Conservation (phyloP, 129 eudicot genomes). For the Helianthus tuberosus region DNA sequence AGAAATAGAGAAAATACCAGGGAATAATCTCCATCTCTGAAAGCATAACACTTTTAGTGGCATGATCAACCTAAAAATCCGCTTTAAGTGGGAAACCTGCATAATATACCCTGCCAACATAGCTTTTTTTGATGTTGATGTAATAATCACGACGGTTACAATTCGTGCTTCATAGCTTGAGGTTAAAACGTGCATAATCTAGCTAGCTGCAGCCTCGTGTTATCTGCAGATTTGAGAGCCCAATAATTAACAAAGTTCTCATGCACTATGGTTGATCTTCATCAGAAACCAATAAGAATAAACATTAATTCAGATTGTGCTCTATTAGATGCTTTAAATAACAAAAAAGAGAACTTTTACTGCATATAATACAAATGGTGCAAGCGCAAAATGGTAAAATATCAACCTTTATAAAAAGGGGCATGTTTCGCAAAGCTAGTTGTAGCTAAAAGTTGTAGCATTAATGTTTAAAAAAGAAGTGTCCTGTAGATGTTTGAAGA, state of each 20-base stretch:
- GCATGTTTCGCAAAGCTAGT: too few relatives aligned
- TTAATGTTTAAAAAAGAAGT: too few relatives aligned
- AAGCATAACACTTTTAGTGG: too few relatives aligned
- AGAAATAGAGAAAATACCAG: too few relatives aligned
- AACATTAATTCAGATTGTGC: not conserved
- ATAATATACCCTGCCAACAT: slow-evolving; percentile 94
- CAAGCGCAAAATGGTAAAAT: too few relatives aligned
- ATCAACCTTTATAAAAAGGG: too few relatives aligned
- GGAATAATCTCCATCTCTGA: too few relatives aligned
- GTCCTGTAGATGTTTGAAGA: too few relatives aligned
- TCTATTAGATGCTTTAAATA: not conserved
- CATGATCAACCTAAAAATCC: too few relatives aligned
- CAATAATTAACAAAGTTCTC: slow-evolving; percentile 90
- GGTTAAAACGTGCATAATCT: slow-evolving; percentile 82
- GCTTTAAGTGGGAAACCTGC: slow-evolving; percentile 99
- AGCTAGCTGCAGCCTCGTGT: slow-evolving; percentile 85
- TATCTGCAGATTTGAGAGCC: slow-evolving; percentile 92
- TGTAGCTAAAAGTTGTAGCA: too few relatives aligned
- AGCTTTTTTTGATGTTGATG: slow-evolving; percentile 92
- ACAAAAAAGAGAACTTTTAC: too few relatives aligned
- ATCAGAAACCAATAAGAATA: slow-evolving; percentile 40
- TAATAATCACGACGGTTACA: slow-evolving; percentile 93
- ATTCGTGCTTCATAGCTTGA: slow-evolving; percentile 88
- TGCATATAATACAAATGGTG: too few relatives aligned
- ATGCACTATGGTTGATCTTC: slow-evolving; percentile 97